A percentile compares a stretch with the other conserved stretches of the same genome.
Evolutionary conservation across 768 basidiomycete species (phyloP).

Genomic region (Gymnopilus junonius): DNA sequence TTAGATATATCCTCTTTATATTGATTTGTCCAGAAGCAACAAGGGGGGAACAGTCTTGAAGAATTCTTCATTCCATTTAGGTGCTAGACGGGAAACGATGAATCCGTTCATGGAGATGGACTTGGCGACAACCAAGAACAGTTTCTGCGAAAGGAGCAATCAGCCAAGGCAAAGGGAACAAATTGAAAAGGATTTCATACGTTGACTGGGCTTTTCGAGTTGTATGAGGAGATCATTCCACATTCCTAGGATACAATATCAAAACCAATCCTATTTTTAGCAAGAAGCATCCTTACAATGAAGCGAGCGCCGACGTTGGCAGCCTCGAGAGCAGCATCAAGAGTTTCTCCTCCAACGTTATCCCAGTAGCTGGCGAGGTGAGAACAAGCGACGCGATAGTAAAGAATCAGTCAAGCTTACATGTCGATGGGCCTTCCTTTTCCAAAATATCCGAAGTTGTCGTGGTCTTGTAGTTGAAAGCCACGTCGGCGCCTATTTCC

Average conservation of each 20-base stretch:
- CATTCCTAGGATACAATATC: slow-evolving; percentile 35
- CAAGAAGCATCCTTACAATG: slow-evolving; percentile 39
- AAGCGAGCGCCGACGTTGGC: slow-evolving; percentile 52
- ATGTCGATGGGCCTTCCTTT: slow-evolving; percentile 56
- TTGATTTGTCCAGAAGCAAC: slow-evolving; percentile 50
- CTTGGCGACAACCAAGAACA: slow-evolving; percentile 43
- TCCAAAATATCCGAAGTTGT: slow-evolving; percentile 53
- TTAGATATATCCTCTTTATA: slow-evolving; percentile 47
- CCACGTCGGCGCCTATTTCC: slow-evolving; percentile 67
- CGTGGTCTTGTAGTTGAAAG: slow-evolving; percentile 75
- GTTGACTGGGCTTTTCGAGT: slow-evolving; percentile 32
- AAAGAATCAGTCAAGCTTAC: slow-evolving; percentile 27
- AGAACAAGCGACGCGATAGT: not conserved
- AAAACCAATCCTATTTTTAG: not conserved
- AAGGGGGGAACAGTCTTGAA: slow-evolving; percentile 41
- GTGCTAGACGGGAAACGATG: slow-evolving; percentile 33
- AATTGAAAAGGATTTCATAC: slow-evolving; percentile 19
- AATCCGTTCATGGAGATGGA: slow-evolving; percentile 45
- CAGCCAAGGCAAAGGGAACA: not conserved
- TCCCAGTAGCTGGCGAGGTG: slow-evolving; percentile 49
- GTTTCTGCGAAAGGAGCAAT: slow-evolving; percentile 34
- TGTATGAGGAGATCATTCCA: slow-evolving; percentile 45
- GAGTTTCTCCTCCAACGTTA: slow-evolving; percentile 61
- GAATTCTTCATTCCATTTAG: slow-evolving; percentile 47
- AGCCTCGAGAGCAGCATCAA: slow-evolving; percentile 58